These are phyloP conservation scores for Dioszegia crocea DNA, from an alignment of 768 basidiomycete species.

Conservation along the genomic window DNA sequence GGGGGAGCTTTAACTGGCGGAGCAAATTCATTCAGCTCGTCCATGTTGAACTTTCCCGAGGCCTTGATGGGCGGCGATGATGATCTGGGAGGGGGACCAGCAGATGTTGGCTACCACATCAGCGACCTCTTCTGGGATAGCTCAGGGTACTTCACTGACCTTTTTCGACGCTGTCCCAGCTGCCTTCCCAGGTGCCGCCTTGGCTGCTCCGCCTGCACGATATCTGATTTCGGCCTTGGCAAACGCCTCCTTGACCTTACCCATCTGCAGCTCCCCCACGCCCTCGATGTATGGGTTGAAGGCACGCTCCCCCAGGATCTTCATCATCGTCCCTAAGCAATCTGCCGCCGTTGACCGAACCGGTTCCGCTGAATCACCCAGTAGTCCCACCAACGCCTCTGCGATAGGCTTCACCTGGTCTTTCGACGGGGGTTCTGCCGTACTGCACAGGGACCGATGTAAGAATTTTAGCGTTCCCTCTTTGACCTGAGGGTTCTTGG, in stretches of 20 bases:
- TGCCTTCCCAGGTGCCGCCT: conserved; percentile 13
- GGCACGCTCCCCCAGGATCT: conserved; percentile 90
- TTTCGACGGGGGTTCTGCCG: conserved; percentile 65
- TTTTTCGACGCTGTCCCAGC: conserved; percentile 23
- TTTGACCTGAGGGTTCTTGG: conserved; percentile 96
- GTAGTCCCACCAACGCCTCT: conserved; percentile 66
- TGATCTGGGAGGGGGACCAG: conserved; percentile 5
- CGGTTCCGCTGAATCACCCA: conserved; percentile 85
- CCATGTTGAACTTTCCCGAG: conserved; percentile 25
- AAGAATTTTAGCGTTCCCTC: conserved; percentile 87
- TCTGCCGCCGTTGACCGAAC: conserved; percentile 85
- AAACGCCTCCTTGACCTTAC: conserved; percentile 88
- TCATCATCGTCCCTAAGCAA: conserved; percentile 85
- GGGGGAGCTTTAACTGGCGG: conserved; percentile 33
- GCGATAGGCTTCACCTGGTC: conserved; percentile 76
- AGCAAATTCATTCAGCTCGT: conserved; percentile 49
- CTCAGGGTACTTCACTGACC: conserved; percentile 17
- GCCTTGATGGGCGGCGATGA: conserved; percentile 38
- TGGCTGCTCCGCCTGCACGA: conserved; percentile 59
- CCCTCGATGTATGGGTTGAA: conserved; percentile 80
- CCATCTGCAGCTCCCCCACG: conserved; percentile 78
- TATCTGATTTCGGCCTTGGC: conserved; percentile 90
- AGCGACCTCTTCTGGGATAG: neutral
- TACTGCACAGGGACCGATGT: conserved; percentile 67
- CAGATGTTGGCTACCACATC: conserved; percentile 2